Conservation (phyloP, 2,329 filamentous ascomycete genomes). For the Fusarium haematococcum region DNA sequence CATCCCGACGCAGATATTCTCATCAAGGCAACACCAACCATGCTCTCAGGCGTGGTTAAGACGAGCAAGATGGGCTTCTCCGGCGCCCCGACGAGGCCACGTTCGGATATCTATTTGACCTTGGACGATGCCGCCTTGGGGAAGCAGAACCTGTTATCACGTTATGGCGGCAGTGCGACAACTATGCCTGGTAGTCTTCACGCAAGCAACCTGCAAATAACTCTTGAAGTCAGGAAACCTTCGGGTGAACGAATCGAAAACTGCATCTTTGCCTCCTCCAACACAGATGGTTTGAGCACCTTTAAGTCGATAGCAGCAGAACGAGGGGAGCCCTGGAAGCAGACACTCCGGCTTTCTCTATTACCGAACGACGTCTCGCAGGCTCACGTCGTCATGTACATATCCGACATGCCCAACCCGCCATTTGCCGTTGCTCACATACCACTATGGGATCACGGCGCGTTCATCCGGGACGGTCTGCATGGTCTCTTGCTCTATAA, state of each 20-base stretch:
- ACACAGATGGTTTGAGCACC: conserved; percentile 80
- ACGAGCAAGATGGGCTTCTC: conserved; percentile 95
- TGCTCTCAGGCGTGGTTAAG: conserved; percentile 83
- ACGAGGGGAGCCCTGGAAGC: conserved; percentile 85
- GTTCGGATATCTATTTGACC: conserved; percentile 96
- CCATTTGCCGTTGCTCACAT: conserved; percentile 94
- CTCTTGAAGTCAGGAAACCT: conserved; percentile 84
- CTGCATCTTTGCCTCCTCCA: conserved; percentile 89
- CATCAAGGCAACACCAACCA: conserved; percentile 87
- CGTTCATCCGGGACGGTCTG: conserved; percentile 87
- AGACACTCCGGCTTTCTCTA: conserved; percentile 86
- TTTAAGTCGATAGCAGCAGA: conserved; percentile 89
- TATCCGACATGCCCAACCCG: conserved; percentile 86
- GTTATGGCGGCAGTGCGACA: conserved; percentile 79
- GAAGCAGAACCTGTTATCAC: conserved; percentile 76
- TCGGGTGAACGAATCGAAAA: conserved; percentile 86
- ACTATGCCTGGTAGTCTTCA: conserved; percentile 71
- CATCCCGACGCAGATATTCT: conserved; percentile 82
- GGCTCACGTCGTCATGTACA: conserved; percentile 88
- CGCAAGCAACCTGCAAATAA: conserved; percentile 85
- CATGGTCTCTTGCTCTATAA: conserved; percentile 88
- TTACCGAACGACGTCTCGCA: conserved; percentile 82
- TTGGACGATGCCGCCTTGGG: conserved; percentile 83
- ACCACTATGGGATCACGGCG: conserved; percentile 91
- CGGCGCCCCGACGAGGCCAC: conserved; percentile 85